Conservation (phyloP, 192 early-diverging fungal species). For the Geranomyces michiganensis region DNA sequence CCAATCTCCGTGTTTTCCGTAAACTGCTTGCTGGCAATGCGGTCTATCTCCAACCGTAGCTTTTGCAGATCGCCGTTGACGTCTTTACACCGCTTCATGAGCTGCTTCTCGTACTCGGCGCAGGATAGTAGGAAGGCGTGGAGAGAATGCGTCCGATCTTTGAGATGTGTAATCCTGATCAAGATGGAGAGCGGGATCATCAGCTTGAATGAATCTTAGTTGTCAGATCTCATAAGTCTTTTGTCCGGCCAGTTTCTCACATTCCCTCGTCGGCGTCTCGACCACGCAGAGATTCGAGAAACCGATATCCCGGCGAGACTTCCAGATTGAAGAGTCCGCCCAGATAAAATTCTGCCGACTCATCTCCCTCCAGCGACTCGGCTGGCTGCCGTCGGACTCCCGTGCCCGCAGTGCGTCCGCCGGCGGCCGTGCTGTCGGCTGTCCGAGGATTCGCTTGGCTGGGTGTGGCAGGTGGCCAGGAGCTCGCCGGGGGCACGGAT, state of each 20-base stretch:
- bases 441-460: too few species aligned
- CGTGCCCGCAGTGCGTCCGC: too few species aligned
- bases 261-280: conserved; percentile 25
- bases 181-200: too few species aligned
- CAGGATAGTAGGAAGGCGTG: conserved; percentile 45
- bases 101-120: conserved; percentile 53
- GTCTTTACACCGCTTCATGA: conserved; percentile 52
- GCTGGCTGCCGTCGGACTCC: too few species aligned
- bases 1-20: conserved; percentile 61
- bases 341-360: conserved; percentile 47
- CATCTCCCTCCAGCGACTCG: conserved; percentile 7
- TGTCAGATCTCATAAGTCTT: too few species aligned
- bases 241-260: background rate
- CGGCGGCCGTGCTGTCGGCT: too few species aligned
- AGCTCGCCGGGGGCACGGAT: too few species aligned
- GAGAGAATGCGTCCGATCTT: conserved; percentile 46
- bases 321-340: conserved; percentile 54
- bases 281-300: conserved; percentile 41
- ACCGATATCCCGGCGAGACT: conserved; percentile 46
- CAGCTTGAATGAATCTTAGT: background rate
- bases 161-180: conserved; percentile 45
- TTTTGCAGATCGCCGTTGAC: conserved; percentile 50
- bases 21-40: conserved; percentile 50
- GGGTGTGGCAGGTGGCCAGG: too few species aligned
- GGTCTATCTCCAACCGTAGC: conserved; percentile 61